These are phyloP conservation scores for Dictyostelium intermedium DNA, from an alignment of 78 protist genomes.

Conservation along the genomic window DNA sequence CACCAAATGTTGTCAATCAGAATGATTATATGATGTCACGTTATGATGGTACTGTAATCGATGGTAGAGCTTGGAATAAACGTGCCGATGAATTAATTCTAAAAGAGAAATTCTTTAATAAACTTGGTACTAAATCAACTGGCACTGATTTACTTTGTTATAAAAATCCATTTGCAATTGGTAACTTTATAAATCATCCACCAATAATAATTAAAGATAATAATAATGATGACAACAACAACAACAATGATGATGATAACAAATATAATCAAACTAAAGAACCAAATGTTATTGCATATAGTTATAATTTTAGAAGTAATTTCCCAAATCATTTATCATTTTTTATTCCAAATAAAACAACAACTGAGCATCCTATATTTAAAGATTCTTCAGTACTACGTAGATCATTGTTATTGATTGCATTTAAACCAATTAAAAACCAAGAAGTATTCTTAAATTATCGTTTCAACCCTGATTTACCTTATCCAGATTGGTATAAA, in stretches of 20 bases:
- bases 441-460: constrained; percentile 48
- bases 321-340: constrained; percentile 38
- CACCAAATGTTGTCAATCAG: not conserved
- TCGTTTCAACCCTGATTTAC: constrained; percentile 47
- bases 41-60: constrained; percentile 56
- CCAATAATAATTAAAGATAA: not conserved
- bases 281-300: constrained; percentile 48
- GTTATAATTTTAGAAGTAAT: not conserved
- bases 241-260: too few species aligned
- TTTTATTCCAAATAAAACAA: constrained; percentile 25
- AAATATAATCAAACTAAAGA: not conserved
- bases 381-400: not conserved
- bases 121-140: not conserved
- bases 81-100: constrained; percentile 2
- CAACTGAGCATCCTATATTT: not conserved
- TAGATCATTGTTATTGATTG: constrained; percentile 14
- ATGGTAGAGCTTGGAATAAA: constrained; percentile 54
- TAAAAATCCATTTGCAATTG: constrained; percentile 70
- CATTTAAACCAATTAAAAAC: constrained; percentile 32
- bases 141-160: not conserved
- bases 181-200: constrained; percentile 76
- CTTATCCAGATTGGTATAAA: constrained; percentile 58
- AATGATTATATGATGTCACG: constrained; percentile 72
- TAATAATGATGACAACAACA: not conserved
- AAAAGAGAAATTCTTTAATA: not conserved